Evolutionary conservation across 306 rosid genomes (phyloP).

Genomic region (Fragaria vesca): DNA sequence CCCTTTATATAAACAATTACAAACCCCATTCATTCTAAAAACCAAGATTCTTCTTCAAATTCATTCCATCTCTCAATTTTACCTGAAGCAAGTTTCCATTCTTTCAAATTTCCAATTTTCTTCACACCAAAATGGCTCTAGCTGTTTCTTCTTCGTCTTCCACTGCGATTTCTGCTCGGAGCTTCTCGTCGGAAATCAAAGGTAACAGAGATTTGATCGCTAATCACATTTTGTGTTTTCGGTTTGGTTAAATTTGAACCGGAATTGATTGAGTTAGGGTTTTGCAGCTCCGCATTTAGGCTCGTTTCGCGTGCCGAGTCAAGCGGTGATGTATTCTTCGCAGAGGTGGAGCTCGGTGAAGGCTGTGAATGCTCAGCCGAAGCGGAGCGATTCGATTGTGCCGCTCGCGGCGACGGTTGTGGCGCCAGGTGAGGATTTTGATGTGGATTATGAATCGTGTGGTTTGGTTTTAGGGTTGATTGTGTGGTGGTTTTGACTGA

Average conservation of each 20-base stretch:
- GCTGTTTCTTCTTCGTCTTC: constrained; percentile 52
- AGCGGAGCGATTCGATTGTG: constrained; percentile 43
- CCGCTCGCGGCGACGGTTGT: constrained; percentile 47
- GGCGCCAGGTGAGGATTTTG: constrained; percentile 43
- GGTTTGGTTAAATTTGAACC: background rate
- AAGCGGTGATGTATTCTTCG: constrained; percentile 32
- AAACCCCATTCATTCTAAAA: background rate
- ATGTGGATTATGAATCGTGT: background rate
- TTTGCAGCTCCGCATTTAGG: constrained; percentile 57
- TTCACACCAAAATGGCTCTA: constrained; percentile 50
- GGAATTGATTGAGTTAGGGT: background rate
- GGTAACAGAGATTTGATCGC: constrained; percentile 35
- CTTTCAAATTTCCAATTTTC: background rate
- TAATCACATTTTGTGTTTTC: background rate
- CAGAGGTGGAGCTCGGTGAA: constrained; percentile 38
- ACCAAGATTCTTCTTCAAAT: background rate
- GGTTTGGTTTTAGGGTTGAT: background rate
- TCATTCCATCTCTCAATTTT: background rate
- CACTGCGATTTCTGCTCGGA: constrained; percentile 37
- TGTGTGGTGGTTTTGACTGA: background rate
- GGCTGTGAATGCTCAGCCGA: constrained; percentile 46
- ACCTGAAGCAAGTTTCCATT: background rate
- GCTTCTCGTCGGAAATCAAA: constrained; percentile 40
- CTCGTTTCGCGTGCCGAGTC: constrained; percentile 29
- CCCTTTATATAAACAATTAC: constrained; percentile 18